A percentile compares a stretch with the other conserved stretches of the same genome.
Evolutionary conservation across 352 stramenopile genomes (phyloP).

Genomic region (Pythium brachiatum): DNA sequence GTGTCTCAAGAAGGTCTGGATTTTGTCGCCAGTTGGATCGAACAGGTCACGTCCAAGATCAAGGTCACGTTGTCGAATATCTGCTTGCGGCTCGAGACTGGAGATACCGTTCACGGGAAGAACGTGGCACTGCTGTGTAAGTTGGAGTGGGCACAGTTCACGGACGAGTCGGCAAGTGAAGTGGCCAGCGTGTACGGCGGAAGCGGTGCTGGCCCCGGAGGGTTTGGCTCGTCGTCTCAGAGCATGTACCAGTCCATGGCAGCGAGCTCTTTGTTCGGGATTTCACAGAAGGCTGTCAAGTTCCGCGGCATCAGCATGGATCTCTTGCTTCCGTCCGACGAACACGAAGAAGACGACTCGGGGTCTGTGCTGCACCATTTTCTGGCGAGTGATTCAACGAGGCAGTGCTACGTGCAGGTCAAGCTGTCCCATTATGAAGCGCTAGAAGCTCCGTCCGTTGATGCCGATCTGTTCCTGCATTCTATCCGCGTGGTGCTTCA

Average conservation of each 20-base stretch:
- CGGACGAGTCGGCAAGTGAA: slow-evolving; percentile 78
- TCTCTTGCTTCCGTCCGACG: slow-evolving; percentile 57
- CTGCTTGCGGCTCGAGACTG: slow-evolving; percentile 72
- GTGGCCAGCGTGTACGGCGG: slow-evolving; percentile 68
- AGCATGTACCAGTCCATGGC: slow-evolving; percentile 75
- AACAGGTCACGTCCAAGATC: slow-evolving; percentile 89
- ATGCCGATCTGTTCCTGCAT: slow-evolving; percentile 84
- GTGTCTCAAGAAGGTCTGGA: slow-evolving; percentile 88
- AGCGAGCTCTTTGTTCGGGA: slow-evolving; percentile 74
- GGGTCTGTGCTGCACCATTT: slow-evolving; percentile 42
- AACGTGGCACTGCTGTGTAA: slow-evolving; percentile 72
- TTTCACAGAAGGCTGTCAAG: slow-evolving; percentile 84
- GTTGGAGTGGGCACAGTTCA: slow-evolving; percentile 81
- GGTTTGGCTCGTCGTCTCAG: slow-evolving; percentile 12
- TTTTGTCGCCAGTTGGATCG: slow-evolving; percentile 89
- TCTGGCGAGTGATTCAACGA: slow-evolving; percentile 55
- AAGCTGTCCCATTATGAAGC: slow-evolving; percentile 81
- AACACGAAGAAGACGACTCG: slow-evolving; percentile 37
- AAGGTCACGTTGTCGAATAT: slow-evolving; percentile 88
- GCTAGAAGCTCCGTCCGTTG: slow-evolving; percentile 63
- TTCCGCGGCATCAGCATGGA: slow-evolving; percentile 83
- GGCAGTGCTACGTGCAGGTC: slow-evolving; percentile 80
- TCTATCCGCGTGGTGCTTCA: slow-evolving; percentile 76
- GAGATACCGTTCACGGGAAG: slow-evolving; percentile 49
- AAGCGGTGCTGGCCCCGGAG: slow-evolving; percentile 9